A percentile compares a stretch with the other conserved stretches of the same genome.
phyloP scores from a whole-genome alignment of 129 eudicot species.

The Centaurea solstitialis region DNA sequence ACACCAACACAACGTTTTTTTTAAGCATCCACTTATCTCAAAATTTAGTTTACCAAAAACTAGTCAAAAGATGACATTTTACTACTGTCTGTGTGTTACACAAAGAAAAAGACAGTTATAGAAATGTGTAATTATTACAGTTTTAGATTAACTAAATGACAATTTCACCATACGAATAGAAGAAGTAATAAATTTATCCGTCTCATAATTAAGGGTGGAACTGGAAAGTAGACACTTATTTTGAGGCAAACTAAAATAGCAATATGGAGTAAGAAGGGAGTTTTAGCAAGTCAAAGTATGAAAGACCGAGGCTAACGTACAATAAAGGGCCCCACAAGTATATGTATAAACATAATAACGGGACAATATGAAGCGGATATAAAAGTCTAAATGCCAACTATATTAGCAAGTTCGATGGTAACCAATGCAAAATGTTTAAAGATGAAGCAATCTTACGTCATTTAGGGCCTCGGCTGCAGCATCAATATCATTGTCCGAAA shows the following conservation, averaged over 20 bases:
- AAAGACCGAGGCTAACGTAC: not conserved
- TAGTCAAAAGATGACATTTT: not conserved
- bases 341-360: not conserved
- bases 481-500: constrained; percentile 80
- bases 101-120: not conserved
- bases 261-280: not conserved
- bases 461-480: constrained; percentile 95
- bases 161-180: not conserved
- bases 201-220: not conserved
- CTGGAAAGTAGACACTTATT: not conserved
- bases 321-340: not conserved
- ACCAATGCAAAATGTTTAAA: not conserved
- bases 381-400: not conserved
- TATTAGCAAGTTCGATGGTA: not conserved
- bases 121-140: not conserved
- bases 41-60: not conserved
- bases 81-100: not conserved
- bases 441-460: constrained; percentile 59
- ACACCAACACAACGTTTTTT: not conserved
- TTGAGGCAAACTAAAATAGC: not conserved
- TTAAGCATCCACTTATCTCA: not conserved
- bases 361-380: not conserved
- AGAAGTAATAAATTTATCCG: not conserved
- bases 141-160: not conserved
- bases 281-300: not conserved